These are phyloP conservation scores for Lecanicillium sp. DNA, from an alignment of 2,329 filamentous ascomycete species.

Conservation along the genomic window DNA sequence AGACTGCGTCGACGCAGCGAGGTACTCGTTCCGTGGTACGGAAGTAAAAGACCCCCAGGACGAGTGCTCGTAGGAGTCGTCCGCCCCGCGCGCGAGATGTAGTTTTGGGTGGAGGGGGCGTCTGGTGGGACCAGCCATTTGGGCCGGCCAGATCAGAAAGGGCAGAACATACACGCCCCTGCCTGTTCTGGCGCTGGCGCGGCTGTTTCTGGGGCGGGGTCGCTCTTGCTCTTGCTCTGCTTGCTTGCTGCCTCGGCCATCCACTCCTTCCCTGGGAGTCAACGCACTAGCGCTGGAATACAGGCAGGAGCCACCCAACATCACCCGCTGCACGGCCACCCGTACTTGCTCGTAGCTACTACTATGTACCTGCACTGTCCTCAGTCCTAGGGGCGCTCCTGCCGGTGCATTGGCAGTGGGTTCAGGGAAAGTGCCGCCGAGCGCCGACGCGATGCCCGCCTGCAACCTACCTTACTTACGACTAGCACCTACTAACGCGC, in stretches of 20 bases:
- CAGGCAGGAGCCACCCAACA: neutral
- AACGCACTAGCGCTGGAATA: neutral
- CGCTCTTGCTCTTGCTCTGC: neutral
- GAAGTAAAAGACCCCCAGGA: no score
- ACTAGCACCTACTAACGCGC: no score
- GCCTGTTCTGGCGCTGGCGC: neutral
- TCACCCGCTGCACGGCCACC: neutral
- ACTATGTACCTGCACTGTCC: no score
- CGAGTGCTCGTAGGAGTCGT: no score
- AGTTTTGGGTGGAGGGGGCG: neutral
- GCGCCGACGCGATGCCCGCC: no score
- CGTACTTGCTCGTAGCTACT: no score
- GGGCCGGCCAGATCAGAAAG: slow-evolving; percentile 6
- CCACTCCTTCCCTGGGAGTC: neutral
- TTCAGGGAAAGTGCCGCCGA: no score
- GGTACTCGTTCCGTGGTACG: no score
- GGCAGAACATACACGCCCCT: neutral
- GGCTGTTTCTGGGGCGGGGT: neutral
- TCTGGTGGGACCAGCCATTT: slow-evolving; percentile 5
- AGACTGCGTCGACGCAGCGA: no score
- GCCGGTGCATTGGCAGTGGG: no score
- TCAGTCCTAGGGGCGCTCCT: no score
- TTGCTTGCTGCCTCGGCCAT: neutral
- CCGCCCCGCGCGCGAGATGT: neutral
- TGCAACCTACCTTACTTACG: no score